These are phyloP conservation scores for Sclerotinia borealis DNA, from an alignment of 2,329 filamentous ascomycete species.

Conservation along the genomic window DNA sequence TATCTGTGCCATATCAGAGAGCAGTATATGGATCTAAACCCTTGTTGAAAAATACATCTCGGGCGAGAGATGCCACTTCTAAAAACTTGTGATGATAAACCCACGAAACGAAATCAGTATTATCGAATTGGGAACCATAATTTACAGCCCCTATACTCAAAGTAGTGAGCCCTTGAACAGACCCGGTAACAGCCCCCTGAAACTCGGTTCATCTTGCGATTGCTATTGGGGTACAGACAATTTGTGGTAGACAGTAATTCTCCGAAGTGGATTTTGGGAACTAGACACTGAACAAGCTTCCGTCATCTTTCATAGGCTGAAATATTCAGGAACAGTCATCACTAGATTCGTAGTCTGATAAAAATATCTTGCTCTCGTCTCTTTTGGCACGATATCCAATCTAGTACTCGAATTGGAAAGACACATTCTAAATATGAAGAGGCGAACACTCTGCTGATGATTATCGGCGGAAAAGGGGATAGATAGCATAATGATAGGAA, in stretches of 20 bases:
- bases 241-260: slow-evolving; percentile 15
- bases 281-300: neutral
- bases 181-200: neutral
- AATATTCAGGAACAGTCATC: slow-evolving; percentile 11
- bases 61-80: neutral
- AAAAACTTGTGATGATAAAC: neutral
- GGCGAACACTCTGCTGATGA: neutral
- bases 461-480: neutral
- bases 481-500: neutral
- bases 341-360: slow-evolving; percentile 4
- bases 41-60: neutral
- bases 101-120: neutral
- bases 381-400: neutral
- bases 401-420: neutral
- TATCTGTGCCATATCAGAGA: neutral
- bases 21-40: neutral
- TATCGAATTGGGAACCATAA: neutral
- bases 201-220: neutral
- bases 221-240: neutral
- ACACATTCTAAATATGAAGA: neutral
- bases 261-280: slow-evolving; percentile 11
- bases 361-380: neutral
- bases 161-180: neutral
- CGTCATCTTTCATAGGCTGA: slow-evolving; percentile 13
- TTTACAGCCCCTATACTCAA: neutral